Evolutionary conservation across 164 flowering plant genomes (phyloP).

Genomic region (Malania oleifera): DNA sequence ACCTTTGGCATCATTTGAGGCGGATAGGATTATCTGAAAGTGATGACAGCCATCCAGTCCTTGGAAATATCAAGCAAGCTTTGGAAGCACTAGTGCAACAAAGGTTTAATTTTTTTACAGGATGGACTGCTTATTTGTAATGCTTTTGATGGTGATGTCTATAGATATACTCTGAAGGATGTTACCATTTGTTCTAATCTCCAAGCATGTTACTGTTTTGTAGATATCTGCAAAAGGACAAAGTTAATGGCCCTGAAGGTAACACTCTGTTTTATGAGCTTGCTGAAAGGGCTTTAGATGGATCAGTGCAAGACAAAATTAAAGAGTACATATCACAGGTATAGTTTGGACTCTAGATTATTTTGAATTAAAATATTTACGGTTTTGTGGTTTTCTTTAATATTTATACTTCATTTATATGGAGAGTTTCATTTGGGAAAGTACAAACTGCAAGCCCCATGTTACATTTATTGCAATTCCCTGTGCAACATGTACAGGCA

Average conservation of each 20-base stretch:
- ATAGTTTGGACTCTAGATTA: conserved; percentile 9
- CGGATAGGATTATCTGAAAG: conserved; percentile 64
- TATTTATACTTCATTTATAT: neutral
- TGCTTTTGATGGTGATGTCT: neutral
- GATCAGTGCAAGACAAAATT: conserved; percentile 33
- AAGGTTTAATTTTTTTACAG: conserved; percentile 38
- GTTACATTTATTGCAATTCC: too few species aligned
- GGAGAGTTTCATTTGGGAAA: neutral
- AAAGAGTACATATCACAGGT: conserved; percentile 72
- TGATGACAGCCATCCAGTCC: conserved; percentile 63
- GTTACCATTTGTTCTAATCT: neutral
- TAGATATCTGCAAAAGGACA: conserved; percentile 75
- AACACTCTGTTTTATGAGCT: conserved; percentile 59
- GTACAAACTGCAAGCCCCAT: too few species aligned
- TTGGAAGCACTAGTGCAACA: conserved; percentile 79
- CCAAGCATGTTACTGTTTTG: neutral
- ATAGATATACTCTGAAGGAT: neutral
- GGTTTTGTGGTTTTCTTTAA: neutral
- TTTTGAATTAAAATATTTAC: neutral
- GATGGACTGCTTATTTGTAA: neutral
- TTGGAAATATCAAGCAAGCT: conserved; percentile 71
- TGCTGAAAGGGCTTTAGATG: conserved; percentile 79
- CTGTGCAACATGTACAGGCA: too few species aligned
- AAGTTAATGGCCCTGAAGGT: conserved; percentile 78
- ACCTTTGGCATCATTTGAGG: conserved; percentile 75